phyloP scores from a whole-genome alignment of 2,329 filamentous ascomycete species.

The Beauveria brongniartii region DNA sequence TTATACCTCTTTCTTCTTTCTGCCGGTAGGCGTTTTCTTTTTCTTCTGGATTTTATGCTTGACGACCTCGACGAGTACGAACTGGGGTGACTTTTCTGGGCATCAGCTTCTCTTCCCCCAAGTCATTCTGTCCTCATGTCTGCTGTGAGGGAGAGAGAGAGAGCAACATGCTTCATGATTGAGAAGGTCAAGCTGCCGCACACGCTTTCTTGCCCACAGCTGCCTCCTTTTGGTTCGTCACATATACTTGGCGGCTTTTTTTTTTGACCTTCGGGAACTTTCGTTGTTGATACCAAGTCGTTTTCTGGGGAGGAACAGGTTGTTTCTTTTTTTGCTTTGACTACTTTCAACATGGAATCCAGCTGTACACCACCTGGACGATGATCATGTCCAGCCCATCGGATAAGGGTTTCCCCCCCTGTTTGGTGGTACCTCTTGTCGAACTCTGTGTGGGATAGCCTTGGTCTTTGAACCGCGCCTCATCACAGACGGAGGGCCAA shows the following conservation, averaged over 20 bases:
- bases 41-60: conserved; percentile 12
- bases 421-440: no score
- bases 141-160: no score
- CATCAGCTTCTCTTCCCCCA: not conserved
- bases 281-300: not conserved
- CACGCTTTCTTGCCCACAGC: not conserved
- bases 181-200: no score
- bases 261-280: not conserved
- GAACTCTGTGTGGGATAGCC: not conserved
- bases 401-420: no score
- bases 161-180: no score
- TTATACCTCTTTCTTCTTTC: conserved; percentile 4
- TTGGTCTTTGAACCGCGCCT: not conserved
- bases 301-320: not conserved
- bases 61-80: conserved; percentile 12
- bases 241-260: conserved; percentile 7
- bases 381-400: no score
- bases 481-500: no score
- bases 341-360: not conserved
- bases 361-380: no score
- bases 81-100: not conserved
- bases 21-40: conserved; percentile 6
- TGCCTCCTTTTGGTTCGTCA: conserved; percentile 9
- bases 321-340: not conserved
- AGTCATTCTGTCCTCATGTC: no score